Evolutionary conservation across 2,329 filamentous ascomycete genomes (phyloP), one percentile per base, ranked within the genome.

Genomic region (Sporothrix humicola): DNA sequence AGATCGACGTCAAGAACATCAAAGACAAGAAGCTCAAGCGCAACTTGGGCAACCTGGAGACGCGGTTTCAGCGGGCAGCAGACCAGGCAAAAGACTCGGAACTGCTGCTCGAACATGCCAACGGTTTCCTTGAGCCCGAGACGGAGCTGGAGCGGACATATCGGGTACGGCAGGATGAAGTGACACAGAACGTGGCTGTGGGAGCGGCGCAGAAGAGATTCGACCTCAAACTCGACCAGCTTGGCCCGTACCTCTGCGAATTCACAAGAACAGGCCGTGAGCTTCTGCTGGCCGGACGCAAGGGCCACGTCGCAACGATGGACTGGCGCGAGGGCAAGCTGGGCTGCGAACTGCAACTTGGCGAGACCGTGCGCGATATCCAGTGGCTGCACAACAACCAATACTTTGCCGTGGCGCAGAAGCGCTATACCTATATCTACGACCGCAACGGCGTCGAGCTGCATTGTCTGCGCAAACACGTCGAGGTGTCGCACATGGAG

Each of bases 381-480:
- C 92, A 91, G 80, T 99, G 94, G 93, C 86, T 98, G 78, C 94
- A 98, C 83, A 97, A 97, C 81, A 95, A 96, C 81, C 94, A 97
- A 78, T 92, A 90, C 83, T 98, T 98, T 83, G 95, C 95, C 0
- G 94, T 97, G 13, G 94, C 96, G 61, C 95, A 99, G 83, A 98
- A 97, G 86, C 96, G 95, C 83, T 92, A 96, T 78, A 93, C 96
- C 76, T 99, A 97, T 84, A 98, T 99, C 77, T 99, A 99, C 84
- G 96, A 98, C 79, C 87, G 90, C 73, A 89, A 93, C 73, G 96
- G 96, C 70, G 93, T 98, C 23, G 96, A 99, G 83, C 84, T 99
- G 72, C 96, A 99, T 81, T 95, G 93, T 80, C 84, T 99, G 79
- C 91, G 91, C 82, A 96, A 96, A 81, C 95, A 97, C 81, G 89